A percentile compares a stretch with the other conserved stretches of the same genome.
Conservation (phyloP, 2,329 filamentous ascomycete genomes). For the Phyllosticta citribraziliensis region DNA sequence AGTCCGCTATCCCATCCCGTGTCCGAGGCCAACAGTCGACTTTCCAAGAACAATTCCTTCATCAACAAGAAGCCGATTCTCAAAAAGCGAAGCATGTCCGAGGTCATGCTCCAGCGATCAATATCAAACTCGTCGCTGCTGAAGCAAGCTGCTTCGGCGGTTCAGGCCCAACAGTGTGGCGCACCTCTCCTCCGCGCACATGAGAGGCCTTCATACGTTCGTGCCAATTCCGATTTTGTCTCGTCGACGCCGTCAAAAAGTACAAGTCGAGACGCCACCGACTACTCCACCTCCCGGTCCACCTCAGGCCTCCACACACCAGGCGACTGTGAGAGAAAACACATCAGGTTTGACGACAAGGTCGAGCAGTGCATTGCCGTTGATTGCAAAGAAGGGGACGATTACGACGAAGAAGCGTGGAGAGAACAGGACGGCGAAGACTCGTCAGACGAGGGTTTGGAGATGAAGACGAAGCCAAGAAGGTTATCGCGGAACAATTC, state of each 20-base stretch:
- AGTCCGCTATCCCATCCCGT: constrained; percentile 40
- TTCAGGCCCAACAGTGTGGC: constrained; percentile 57
- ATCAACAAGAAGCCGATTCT: constrained; percentile 81
- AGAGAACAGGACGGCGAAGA: constrained; percentile 41
- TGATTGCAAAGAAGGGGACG: constrained; percentile 71
- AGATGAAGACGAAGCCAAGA: constrained; percentile 69
- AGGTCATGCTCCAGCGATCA: constrained; percentile 85
- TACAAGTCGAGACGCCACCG: constrained; percentile 53
- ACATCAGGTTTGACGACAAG: constrained; percentile 94
- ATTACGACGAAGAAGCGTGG: constrained; percentile 47
- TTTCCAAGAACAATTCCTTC: constrained; percentile 58
- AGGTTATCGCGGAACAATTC: constrained; percentile 45
- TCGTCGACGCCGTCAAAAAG: constrained; percentile 54
- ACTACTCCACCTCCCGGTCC: constrained; percentile 54
- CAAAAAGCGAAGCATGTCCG: constrained; percentile 94
- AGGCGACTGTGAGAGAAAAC: constrained; percentile 56
- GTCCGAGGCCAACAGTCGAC: constrained; percentile 44
- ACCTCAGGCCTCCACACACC: constrained; percentile 63
- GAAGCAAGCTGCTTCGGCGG: constrained; percentile 77
- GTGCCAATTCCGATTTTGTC: constrained; percentile 60
- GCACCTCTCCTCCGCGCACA: constrained; percentile 14
- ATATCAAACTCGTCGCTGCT: constrained; percentile 80
- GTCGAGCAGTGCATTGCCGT: constrained; percentile 94
- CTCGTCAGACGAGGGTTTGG: constrained; percentile 60
- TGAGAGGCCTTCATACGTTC: constrained; percentile 46